Evolutionary conservation across 805 yeast species (phyloP), one percentile per base, ranked within the genome.

Genomic region (Monosporozyma solicola): DNA sequence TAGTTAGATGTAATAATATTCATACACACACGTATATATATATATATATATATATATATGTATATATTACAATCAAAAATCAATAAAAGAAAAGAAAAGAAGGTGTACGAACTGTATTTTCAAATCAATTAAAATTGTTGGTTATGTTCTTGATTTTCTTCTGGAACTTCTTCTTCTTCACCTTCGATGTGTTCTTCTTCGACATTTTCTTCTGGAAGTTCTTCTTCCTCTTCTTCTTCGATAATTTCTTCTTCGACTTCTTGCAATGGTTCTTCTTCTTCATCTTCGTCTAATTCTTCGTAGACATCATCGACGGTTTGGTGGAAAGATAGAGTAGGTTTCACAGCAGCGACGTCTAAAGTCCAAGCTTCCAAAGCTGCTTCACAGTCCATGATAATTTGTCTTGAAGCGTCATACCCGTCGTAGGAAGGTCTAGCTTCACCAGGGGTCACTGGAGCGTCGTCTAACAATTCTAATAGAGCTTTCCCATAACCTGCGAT

Each of bases 401-500:
- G 98, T 80, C 90, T 91, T 57, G 97, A 87, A 55, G 97, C 96
- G 72, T 92, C 97, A 73, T 90, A 92, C 61, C 98, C 98, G 69
- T 94, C 98, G 74, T 94, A 92, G 56, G 96, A 92, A 49, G 96
- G 92, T 79, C 98, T 89, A 60, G 96, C 85, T 80, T 92, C 98
- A 78, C 99, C 99, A 59, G 99, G 99, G 61, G 97, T 92, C 60
- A 94, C 97, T 59, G 98, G 96, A 60, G 94, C 76, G 74, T 92
- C 98, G 72, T 92, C 98, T 71, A 92, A 81, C 68, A 92, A 83
- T 79, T 94, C 98, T 69, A 94, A 80, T 61, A 92, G 77, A 47
- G 97, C 97, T 80, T 92, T 92, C 77, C 98, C 98, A 80, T 94
- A 94, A 68, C 97, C 97, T 64, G 98, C 97, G 76, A 92, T 92